Evolutionary conservation across 1,284 basidiomycete species (phyloP).

Genomic region (Meira nashicola): DNA sequence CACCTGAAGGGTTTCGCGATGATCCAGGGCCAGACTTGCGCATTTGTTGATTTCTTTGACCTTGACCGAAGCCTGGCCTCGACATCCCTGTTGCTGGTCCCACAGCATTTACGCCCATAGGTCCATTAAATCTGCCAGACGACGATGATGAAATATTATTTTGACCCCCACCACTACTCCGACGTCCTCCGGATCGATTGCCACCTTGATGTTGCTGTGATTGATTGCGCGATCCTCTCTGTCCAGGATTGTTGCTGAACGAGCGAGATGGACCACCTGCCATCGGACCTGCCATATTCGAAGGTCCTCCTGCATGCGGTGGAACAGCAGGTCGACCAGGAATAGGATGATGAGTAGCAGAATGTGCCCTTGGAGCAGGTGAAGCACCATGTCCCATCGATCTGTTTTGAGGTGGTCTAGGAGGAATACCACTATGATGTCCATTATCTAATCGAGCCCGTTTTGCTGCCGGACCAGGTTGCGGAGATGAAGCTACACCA

Average conservation of each 20-base stretch:
- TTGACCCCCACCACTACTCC: no score
- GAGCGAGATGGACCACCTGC: not conserved
- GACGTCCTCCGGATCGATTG: no score
- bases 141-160: not conserved
- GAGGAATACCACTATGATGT: not conserved
- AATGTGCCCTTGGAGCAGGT: not conserved
- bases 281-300: slow-evolving; percentile 6
- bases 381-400: not conserved
- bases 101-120: slow-evolving; percentile 4
- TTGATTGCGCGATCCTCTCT: no score
- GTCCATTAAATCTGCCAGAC: slow-evolving; percentile 5
- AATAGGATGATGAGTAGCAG: not conserved
- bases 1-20: not conserved
- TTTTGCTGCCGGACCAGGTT: slow-evolving; percentile 14
- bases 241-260: no score
- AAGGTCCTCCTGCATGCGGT: not conserved
- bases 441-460: slow-evolving; percentile 2
- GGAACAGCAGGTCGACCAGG: not conserved
- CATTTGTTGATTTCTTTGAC: no score
- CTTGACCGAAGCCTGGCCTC: not conserved
- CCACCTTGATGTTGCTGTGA: no score
- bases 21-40: not conserved
- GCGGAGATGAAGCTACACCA: slow-evolving; percentile 5
- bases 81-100: not conserved
- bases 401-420: not conserved